A percentile compares a stretch with the other conserved stretches of the same genome.
These are phyloP conservation scores for Penicillium simplicissimum DNA, from an alignment of 495 filamentous ascomycete species.

Conservation along the genomic window DNA sequence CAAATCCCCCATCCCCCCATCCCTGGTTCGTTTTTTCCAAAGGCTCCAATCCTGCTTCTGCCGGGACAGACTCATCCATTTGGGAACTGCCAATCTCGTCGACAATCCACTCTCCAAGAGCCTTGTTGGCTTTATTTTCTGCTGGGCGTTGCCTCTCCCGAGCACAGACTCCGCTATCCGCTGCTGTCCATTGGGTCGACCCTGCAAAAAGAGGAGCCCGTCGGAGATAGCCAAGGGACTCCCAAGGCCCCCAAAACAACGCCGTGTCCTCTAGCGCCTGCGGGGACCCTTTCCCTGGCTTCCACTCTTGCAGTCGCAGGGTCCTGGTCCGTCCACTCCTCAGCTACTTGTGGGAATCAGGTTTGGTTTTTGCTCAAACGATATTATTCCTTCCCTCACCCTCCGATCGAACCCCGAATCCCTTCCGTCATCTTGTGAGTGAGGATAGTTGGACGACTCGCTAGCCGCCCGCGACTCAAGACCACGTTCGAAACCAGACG, in stretches of 20 bases:
- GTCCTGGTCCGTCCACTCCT: constrained; percentile 6
- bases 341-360: background rate
- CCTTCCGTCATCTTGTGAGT: background rate
- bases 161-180: constrained; percentile 8
- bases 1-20: background rate
- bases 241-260: constrained; percentile 7
- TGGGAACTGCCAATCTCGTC: background rate
- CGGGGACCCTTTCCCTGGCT: constrained; percentile 26
- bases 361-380: background rate
- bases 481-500: background rate
- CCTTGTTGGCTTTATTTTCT: constrained; percentile 13
- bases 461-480: background rate
- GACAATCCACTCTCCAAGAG: constrained; percentile 9
- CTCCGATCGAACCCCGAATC: background rate
- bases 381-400: constrained; percentile 9
- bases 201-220: constrained; percentile 9
- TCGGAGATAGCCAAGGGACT: constrained; percentile 13
- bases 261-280: constrained; percentile 23
- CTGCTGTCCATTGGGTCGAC: constrained; percentile 8
- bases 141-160: constrained; percentile 1
- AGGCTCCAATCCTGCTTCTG: background rate
- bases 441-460: background rate
- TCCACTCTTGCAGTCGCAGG: constrained; percentile 6
- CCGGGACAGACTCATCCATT: background rate
- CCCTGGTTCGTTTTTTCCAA: constrained; percentile 2